phyloP scores from a whole-genome alignment of 331 rosid genomes.

The Telfairia occidentalis region DNA sequence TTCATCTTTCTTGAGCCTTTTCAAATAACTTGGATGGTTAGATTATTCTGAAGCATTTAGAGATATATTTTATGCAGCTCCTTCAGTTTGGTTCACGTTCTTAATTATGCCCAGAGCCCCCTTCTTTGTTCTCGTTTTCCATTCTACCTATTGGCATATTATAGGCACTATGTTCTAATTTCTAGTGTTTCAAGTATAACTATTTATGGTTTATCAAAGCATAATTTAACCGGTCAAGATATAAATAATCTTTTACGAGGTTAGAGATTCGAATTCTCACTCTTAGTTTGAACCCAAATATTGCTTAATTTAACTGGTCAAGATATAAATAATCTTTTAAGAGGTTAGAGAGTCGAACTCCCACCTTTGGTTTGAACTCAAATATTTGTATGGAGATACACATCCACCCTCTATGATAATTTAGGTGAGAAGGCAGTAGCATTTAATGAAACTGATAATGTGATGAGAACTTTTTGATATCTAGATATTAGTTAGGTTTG shows the following conservation, averaged over 20 bases:
- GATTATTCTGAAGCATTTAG: not conserved
- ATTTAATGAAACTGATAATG: too few relatives aligned
- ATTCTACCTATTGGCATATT: not conserved
- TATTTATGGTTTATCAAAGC: not conserved
- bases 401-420: too few relatives aligned
- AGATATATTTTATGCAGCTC: not conserved
- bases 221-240: not conserved
- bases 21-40: not conserved
- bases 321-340: not conserved
- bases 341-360: not conserved
- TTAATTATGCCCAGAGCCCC: not conserved
- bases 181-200: not conserved
- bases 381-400: too few relatives aligned
- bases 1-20: constrained; percentile 36
- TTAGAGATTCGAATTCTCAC: not conserved
- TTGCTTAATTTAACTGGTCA: not conserved
- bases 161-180: not conserved
- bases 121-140: not conserved
- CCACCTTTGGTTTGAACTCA: too few relatives aligned
- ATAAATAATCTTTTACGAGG: not conserved
- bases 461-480: too few relatives aligned
- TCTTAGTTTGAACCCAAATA: too few relatives aligned
- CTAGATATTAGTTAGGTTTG: too few relatives aligned
- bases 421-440: too few relatives aligned
- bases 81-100: not conserved